phyloP scores from a whole-genome alignment of 2,329 filamentous ascomycete genomes.

The Cercospora sp. region DNA sequence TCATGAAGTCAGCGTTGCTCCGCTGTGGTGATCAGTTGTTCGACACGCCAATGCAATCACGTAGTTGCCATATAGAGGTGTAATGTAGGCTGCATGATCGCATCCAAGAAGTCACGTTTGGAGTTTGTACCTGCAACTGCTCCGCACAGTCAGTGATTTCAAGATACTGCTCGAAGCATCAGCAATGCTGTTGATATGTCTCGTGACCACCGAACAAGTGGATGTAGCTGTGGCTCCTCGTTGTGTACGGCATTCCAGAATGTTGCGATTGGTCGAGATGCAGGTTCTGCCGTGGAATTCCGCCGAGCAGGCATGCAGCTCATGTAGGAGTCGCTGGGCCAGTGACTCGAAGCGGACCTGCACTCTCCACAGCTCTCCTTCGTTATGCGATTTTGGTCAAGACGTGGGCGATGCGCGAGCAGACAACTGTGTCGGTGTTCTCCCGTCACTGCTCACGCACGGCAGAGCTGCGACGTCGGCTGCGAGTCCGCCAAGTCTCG shows the following conservation, averaged over 20 bases:
- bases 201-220: background rate
- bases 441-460: background rate
- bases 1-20: background rate
- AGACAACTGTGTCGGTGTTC: background rate
- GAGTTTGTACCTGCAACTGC: background rate
- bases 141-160: background rate
- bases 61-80: background rate
- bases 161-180: background rate
- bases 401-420: background rate
- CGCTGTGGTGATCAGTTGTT: background rate
- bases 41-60: background rate
- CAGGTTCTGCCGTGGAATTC: background rate
- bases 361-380: background rate
- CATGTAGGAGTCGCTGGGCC: background rate
- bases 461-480: background rate
- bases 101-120: background rate
- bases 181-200: background rate
- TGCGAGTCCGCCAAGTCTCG: background rate
- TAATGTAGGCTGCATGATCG: background rate
- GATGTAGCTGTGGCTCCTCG: background rate
- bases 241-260: background rate
- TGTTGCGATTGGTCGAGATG: background rate
- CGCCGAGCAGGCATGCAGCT: background rate
- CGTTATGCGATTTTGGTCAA: background rate
- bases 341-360: background rate